These are phyloP conservation scores for Solanum chiquidenum DNA, from an alignment of 257 asterid genomes.

Conservation along the genomic window DNA sequence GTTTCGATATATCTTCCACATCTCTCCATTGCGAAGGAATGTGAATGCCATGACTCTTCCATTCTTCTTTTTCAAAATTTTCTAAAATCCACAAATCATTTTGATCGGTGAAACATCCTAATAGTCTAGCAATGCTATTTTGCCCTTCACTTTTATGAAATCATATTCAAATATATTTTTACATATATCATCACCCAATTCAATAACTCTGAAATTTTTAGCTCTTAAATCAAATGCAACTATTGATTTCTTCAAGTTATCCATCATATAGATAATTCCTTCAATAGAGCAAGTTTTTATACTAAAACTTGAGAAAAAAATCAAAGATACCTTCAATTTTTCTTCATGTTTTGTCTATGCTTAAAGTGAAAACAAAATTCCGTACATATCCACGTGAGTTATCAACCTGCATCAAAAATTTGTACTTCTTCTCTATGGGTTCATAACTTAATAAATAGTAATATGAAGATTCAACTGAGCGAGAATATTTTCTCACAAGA, in stretches of 20 bases:
- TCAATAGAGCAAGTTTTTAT: not conserved
- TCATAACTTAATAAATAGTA: not conserved
- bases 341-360: not conserved
- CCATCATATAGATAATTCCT: not conserved
- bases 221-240: not conserved
- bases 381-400: not conserved
- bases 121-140: not conserved
- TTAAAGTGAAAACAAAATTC: not conserved
- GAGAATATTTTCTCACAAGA: not conserved
- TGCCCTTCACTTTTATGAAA: not conserved
- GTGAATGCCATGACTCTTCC: not conserved
- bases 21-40: not conserved
- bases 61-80: not conserved
- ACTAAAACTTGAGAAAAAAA: not conserved
- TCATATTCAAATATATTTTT: not conserved
- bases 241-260: not conserved
- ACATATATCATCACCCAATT: not conserved
- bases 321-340: not conserved
- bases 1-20: not conserved
- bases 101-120: not conserved
- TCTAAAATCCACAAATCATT: not conserved
- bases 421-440: not conserved
- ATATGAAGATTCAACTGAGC: no score
- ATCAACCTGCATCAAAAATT: not conserved
- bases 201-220: not conserved